These are phyloP conservation scores for Paxillus involutus DNA, from an alignment of 768 basidiomycete genomes.

Conservation along the genomic window DNA sequence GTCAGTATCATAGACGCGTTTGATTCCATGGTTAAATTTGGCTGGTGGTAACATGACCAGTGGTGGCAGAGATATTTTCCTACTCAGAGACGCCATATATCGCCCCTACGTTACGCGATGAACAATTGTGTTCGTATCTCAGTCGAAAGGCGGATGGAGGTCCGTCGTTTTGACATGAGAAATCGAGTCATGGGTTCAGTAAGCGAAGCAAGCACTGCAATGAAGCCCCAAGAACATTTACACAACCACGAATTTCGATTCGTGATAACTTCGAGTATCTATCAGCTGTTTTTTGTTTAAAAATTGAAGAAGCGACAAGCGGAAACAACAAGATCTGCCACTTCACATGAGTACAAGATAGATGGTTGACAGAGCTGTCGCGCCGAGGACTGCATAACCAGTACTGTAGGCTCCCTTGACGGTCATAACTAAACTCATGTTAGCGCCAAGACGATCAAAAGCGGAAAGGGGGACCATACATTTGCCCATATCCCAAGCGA, in stretches of 20 bases:
- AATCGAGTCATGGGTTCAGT: not conserved
- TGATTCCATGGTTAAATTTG: not conserved
- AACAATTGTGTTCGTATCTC: not conserved
- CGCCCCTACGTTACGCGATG: not conserved
- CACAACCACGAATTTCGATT: too few species aligned
- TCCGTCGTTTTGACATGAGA: not conserved
- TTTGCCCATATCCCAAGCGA: slow-evolving; percentile 86
- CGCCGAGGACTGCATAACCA: slow-evolving; percentile 83
- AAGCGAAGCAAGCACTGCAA: not conserved
- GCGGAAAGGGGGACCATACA: slow-evolving; percentile 53
- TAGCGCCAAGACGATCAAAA: not conserved
- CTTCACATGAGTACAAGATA: slow-evolving; percentile 57
- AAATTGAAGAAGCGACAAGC: not conserved
- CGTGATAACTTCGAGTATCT: too few species aligned
- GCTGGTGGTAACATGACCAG: not conserved
- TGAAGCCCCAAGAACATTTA: too few species aligned
- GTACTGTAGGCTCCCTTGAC: slow-evolving; percentile 79
- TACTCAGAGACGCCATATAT: not conserved
- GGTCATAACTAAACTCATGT: slow-evolving; percentile 56
- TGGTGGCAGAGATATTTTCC: not conserved
- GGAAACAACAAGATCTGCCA: not conserved
- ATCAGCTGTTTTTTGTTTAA: not conserved
- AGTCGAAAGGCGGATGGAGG: not conserved
- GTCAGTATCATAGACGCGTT: not conserved
- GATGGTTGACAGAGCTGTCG: slow-evolving; percentile 72